These are phyloP conservation scores for Xylariales sp. DNA, from an alignment of 2,329 filamentous ascomycete genomes.

Conservation along the genomic window DNA sequence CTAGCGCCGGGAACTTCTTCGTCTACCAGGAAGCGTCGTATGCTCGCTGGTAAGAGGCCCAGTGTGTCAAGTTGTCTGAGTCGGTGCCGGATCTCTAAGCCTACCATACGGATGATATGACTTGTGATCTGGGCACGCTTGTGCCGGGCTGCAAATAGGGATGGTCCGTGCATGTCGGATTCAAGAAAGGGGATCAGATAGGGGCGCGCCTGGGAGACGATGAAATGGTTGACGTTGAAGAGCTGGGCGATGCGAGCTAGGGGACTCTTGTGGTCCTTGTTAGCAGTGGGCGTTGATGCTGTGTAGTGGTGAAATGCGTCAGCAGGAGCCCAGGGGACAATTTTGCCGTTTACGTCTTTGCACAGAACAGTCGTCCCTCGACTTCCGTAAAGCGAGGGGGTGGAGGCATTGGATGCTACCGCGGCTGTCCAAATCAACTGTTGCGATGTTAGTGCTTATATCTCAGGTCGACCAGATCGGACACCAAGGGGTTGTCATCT, in stretches of 20 bases:
- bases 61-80: constrained; percentile 77
- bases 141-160: constrained; percentile 54
- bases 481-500: too few species aligned
- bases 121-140: constrained; percentile 53
- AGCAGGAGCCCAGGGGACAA: constrained; percentile 68
- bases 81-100: constrained; percentile 74
- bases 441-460: background rate
- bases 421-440: constrained; percentile 78
- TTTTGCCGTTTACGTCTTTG: constrained; percentile 68
- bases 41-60: constrained; percentile 62
- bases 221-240: constrained; percentile 93
- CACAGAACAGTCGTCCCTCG: constrained; percentile 65
- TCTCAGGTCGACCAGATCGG: too few species aligned
- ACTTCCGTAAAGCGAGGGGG: constrained; percentile 60
- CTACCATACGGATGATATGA: constrained; percentile 62
- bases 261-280: constrained; percentile 57
- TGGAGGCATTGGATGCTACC: constrained; percentile 67
- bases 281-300: constrained; percentile 55
- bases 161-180: constrained; percentile 73
- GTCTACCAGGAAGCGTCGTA: constrained; percentile 75
- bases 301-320: constrained; percentile 67
- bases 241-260: constrained; percentile 72
- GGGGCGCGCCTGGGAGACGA: constrained; percentile 86
- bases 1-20: constrained; percentile 75
- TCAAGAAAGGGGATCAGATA: constrained; percentile 84